Percentiles rank a stretch among this genome's conserved stretches.
Evolutionary conservation across 73 alveolate species (phyloP).

Genomic region (Uronychia binucleata): DNA sequence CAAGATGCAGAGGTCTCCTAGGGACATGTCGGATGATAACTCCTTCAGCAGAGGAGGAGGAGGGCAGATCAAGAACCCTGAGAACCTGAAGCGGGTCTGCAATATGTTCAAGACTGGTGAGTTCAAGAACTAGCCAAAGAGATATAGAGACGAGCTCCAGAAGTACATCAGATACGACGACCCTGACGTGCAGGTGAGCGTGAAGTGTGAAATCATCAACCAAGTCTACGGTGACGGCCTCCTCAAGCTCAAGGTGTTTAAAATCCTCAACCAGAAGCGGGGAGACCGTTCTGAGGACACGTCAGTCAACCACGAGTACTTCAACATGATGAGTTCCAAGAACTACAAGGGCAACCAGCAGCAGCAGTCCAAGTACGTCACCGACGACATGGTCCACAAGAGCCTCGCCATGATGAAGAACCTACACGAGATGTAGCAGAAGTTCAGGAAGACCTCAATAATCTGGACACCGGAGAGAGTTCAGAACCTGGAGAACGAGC

Average conservation of each 20-base stretch:
- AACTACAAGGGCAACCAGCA: background rate
- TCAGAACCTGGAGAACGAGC: background rate
- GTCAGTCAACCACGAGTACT: background rate
- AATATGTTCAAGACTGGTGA: conserved; percentile 48
- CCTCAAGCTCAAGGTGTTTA: conserved; percentile 33
- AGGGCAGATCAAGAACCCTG: conserved; percentile 22
- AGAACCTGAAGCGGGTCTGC: conserved; percentile 45
- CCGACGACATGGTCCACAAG: background rate
- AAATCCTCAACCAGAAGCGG: conserved; percentile 38
- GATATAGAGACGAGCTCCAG: conserved; percentile 24
- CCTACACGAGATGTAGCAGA: background rate
- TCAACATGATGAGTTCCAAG: background rate
- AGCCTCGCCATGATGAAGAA: background rate
- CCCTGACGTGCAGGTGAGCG: conserved; percentile 38
- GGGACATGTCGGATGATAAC: too few species aligned
- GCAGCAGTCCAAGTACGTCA: background rate
- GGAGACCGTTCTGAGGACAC: background rate
- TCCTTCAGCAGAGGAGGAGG: too few species aligned
- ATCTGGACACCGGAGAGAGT: background rate
- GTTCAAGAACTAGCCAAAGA: conserved; percentile 23
- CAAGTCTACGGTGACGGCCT: conserved; percentile 39
- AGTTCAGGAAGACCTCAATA: background rate
- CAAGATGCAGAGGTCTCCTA: too few species aligned
- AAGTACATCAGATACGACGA: conserved; percentile 39
- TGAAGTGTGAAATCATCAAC: conserved; percentile 34